Evolutionary conservation across 441 rosid genomes (phyloP).

Genomic region (Theobroma grandiflorum): DNA sequence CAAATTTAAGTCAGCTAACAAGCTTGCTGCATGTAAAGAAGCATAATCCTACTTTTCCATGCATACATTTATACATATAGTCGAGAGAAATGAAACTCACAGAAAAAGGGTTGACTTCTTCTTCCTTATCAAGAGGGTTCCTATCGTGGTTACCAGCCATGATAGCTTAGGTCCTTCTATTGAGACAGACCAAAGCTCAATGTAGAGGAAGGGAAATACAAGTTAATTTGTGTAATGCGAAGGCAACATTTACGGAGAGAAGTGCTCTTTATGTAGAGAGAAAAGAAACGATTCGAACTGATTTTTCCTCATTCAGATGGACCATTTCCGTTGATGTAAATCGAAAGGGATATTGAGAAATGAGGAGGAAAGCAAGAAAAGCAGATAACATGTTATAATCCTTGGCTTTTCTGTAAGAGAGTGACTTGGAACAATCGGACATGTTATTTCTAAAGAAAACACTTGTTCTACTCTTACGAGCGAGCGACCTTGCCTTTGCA

Average conservation of each 20-base stretch:
- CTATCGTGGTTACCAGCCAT: conserved; percentile 84
- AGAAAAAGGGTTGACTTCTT: conserved; percentile 83
- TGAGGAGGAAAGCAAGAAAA: neutral
- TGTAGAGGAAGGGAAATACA: neutral
- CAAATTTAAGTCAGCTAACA: neutral
- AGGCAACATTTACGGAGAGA: neutral
- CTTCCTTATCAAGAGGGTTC: conserved; percentile 84
- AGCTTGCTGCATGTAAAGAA: neutral
- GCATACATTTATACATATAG: neutral
- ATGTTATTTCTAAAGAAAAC: neutral
- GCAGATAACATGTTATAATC: neutral
- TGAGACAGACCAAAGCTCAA: neutral
- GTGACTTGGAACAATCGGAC: no score
- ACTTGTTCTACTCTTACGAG: neutral
- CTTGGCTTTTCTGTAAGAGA: neutral
- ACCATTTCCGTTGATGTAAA: neutral
- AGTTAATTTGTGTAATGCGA: no score
- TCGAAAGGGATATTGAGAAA: neutral
- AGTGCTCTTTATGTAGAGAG: neutral
- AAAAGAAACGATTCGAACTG: neutral
- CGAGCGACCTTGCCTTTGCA: no score
- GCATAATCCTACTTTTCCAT: neutral
- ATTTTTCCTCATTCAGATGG: neutral
- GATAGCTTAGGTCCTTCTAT: neutral
- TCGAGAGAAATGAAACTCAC: conserved; percentile 48